Evolutionary conservation across 2,329 filamentous ascomycete genomes (phyloP).

Genomic region (Clonostachys solani): DNA sequence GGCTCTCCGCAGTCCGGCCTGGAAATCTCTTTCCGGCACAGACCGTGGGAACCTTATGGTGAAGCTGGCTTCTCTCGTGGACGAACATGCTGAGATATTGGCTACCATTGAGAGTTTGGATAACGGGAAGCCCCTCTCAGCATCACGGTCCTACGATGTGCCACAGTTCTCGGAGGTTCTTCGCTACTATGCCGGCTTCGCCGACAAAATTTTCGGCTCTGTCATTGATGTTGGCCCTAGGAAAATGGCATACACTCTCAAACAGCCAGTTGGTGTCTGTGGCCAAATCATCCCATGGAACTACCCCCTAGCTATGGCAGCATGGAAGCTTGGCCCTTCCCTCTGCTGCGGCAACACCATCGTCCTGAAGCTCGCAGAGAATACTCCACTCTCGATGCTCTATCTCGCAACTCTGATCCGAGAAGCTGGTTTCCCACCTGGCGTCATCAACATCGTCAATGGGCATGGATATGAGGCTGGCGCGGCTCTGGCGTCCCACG

Average conservation of each 20-base stretch:
- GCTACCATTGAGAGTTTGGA: conserved; percentile 67
- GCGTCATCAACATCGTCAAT: conserved; percentile 69
- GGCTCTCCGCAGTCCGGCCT: conserved; percentile 63
- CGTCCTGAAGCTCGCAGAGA: conserved; percentile 56
- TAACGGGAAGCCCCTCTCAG: conserved; percentile 72
- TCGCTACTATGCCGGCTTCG: conserved; percentile 75
- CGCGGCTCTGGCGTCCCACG: conserved; percentile 58
- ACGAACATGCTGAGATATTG: conserved; percentile 50
- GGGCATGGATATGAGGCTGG: conserved; percentile 62
- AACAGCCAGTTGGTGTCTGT: conserved; percentile 74
- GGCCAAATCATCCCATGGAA: conserved; percentile 80
- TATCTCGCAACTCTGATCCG: conserved; percentile 61
- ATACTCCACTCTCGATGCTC: conserved; percentile 55
- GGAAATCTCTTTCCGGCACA: conserved; percentile 63
- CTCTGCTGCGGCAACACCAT: conserved; percentile 54
- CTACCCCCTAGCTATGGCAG: conserved; percentile 72
- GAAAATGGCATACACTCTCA: conserved; percentile 74
- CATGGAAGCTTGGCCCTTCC: conserved; percentile 49
- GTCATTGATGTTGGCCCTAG: conserved; percentile 67
- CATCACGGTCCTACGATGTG: conserved; percentile 42
- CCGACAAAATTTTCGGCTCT: conserved; percentile 75
- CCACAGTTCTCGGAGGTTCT: conserved; percentile 18
- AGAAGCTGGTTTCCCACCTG: conserved; percentile 68
- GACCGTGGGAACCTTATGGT: conserved; percentile 65
- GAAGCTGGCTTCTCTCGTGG: conserved; percentile 66